Evolutionary conservation across 73 alveolate species (phyloP), one percentile per base, ranked within the genome.

Genomic region (Blepharisma stoltei): DNA sequence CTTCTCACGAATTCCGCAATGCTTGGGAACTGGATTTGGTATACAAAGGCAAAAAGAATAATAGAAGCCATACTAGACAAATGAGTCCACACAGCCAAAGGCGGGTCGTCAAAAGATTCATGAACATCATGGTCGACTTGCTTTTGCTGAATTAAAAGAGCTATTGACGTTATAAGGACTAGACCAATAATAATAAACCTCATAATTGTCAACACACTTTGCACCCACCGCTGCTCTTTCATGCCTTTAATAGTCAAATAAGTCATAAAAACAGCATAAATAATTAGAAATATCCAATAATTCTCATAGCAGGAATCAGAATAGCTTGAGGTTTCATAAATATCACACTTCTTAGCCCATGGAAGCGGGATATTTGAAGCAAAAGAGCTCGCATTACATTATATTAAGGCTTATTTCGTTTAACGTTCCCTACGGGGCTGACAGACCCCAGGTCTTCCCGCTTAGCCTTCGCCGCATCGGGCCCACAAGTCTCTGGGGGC

Each of bases 321-420:
- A 52, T 52, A 52, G 23, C n/a, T 14, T 14, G 27, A 11, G 2
- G n/a, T 11, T 52, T 52, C 66, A 20, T 52, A 52, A 52, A 52
- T 52, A 20, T 52, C 66, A 20, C 66, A 52, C 23, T 11, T 20
- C 4, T 11, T 11, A 1, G 23, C 27, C n/a, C 14, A 60, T 11
- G n/a, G 23, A 4, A 52, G 66, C 23, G 66, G 66, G 66, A 52
- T 20, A 52, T 52, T 52, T 52, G 66, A 52, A 20, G 66, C 66
- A 52, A 52, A 52, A 52, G 66, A 52, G 23, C 27, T 14, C 27
- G 66, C 66, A 4, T n/a, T n/a, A n/a, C n/a, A n/a, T n/a, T n/a
- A n/a, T n/a, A n/a, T n/a, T n/a, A n/a, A n/a, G n/a, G n/a, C n/a
- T n/a, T n/a, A n/a, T n/a, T n/a, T n/a, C n/a, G n/a, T n/a, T n/a